Evolutionary conservation across 192 early-diverging fungal genomes (phyloP), one percentile per base, ranked within the genome.

Genomic region (Umbelopsis isabellina): DNA sequence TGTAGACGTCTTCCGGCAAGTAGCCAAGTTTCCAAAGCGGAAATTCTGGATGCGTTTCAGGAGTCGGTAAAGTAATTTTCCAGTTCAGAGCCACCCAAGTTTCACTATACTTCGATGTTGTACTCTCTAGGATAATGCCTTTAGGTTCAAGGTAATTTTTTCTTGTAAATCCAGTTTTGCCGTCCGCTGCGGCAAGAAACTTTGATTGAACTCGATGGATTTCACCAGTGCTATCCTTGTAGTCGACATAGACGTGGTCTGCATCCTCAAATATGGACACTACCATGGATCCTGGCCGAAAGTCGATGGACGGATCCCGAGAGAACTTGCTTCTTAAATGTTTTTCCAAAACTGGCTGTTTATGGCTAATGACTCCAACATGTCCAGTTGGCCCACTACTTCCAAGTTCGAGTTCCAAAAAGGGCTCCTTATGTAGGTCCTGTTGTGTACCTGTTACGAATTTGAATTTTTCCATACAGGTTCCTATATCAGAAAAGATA

Each of bases 31-130:
- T 47, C 65, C 65, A 66, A 0, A 66, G 45, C 1, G 65, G 45
- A 22, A 66, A 66, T 18, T 66, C 20, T 46, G 65, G 65, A 48
- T 66, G 65, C 1, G 65, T 46, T 2, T 66, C 46, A 16, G 41
- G 45, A 13, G 65, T 46, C 6, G 65, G 65, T 12, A 66, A 3
- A n/a, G 20, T 27, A 30, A 66, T 66, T 8, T 66, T 66, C 65
- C 65, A 66, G 18, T 66, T 66, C 16, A 66, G 45, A 11, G 65
- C 65, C 2, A 66, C 65, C 65, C 65, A 66, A 48, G 65, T 66
- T 33, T 66, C 65, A 48, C 45, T 48, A 27, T 66, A 66, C 21
- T 47, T 66, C 45, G 65, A 47, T 21, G 41, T 66, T 10, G 65
- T 66, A 21, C 44, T 66, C 45, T 66, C 65, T 20, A 66, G 23